phyloP scores from a whole-genome alignment of 1,139 yeast genomes.

The Saccharomyces hybrid region DNA sequence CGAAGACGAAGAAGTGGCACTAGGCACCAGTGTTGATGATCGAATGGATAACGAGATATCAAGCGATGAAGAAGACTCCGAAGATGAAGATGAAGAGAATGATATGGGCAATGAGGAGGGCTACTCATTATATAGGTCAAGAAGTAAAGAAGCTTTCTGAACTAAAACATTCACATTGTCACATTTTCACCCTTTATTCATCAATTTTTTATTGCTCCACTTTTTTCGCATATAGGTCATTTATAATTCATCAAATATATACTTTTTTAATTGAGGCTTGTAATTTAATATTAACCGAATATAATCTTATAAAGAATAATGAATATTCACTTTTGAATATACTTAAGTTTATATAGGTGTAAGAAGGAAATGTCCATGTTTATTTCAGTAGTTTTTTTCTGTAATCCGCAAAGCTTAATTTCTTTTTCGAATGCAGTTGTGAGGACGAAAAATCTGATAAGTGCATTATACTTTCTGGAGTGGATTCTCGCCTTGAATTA shows the following conservation, averaged over 20 bases:
- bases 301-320: neutral
- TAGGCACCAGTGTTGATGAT: slow-evolving; percentile 5
- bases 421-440: slow-evolving; percentile 37
- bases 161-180: neutral
- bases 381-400: slow-evolving; percentile 53
- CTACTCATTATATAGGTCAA: neutral
- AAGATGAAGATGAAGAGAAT: slow-evolving; percentile 14
- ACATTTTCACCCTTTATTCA: neutral
- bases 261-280: neutral
- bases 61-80: slow-evolving; percentile 11
- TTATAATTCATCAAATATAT: neutral
- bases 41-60: slow-evolving; percentile 17
- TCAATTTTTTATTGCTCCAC: neutral
- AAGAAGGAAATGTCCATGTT: neutral
- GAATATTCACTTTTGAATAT: neutral
- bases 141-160: neutral
- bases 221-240: neutral
- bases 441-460: slow-evolving; percentile 5
- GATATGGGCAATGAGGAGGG: slow-evolving; percentile 19
- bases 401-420: slow-evolving; percentile 77
- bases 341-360: neutral
- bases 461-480: slow-evolving; percentile 1
- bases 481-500: slow-evolving; percentile 4
- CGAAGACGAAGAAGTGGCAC: neutral
- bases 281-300: neutral